Percentiles rank a stretch among this genome's conserved stretches.
phyloP scores from a whole-genome alignment of 345 rosid species.

The Salix udensis region DNA sequence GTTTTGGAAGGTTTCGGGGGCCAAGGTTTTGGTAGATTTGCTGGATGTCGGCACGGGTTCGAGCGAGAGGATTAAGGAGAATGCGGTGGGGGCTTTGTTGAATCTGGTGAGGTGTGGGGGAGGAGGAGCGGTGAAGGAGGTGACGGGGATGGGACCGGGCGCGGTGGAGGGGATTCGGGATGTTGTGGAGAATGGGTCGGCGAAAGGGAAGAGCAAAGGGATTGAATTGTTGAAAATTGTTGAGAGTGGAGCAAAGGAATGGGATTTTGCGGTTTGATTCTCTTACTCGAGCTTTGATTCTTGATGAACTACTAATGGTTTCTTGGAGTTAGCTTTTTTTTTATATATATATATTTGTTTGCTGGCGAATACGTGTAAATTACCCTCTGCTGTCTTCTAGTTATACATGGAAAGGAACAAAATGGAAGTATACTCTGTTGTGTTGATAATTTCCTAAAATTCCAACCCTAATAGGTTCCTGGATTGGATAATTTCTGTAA shows the following conservation, averaged over 20 bases:
- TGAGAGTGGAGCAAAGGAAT: conserved; percentile 12
- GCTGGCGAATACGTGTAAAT: background rate
- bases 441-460: background rate
- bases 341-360: background rate
- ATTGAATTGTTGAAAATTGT: conserved; percentile 43
- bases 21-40: conserved; percentile 59
- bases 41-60: conserved; percentile 70
- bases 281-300: conserved; percentile 22
- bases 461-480: too few relatives aligned
- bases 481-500: too few relatives aligned
- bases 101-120: conserved; percentile 63
- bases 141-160: conserved; percentile 34
- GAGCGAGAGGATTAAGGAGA: conserved; percentile 62
- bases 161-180: conserved; percentile 56
- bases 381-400: background rate
- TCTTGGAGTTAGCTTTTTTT: background rate
- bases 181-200: conserved; percentile 55
- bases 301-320: background rate
- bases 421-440: background rate
- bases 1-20: conserved; percentile 52
- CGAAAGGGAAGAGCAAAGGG: conserved; percentile 68
- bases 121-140: conserved; percentile 43
- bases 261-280: conserved; percentile 22
- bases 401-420: background rate
- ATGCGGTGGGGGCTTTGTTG: conserved; percentile 68